Percentiles rank a stretch among this genome's conserved stretches.
Evolutionary conservation across 1,284 basidiomycete genomes (phyloP).

Genomic region (Waitea zeae): DNA sequence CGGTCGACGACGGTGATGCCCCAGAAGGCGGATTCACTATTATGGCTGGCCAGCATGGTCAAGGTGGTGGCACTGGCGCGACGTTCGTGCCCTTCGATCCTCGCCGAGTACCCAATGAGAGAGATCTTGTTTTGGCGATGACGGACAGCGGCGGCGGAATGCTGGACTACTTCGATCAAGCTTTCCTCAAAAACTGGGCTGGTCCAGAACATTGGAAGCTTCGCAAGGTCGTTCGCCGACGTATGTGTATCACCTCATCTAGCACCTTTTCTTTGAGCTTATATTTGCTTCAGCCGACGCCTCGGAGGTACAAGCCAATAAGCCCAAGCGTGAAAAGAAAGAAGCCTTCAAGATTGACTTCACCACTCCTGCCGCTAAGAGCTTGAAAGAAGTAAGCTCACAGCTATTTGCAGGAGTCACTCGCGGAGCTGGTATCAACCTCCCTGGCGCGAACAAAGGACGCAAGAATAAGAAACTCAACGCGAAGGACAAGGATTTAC

Average conservation of each 20-base stretch:
- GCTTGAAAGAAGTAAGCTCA: constrained; percentile 56
- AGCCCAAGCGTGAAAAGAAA: constrained; percentile 62
- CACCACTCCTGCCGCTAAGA: constrained; percentile 38
- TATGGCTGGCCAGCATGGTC: constrained; percentile 14
- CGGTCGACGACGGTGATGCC: constrained; percentile 25
- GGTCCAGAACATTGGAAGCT: constrained; percentile 99
- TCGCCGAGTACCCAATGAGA: constrained; percentile 45
- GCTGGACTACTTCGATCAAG: constrained; percentile 91
- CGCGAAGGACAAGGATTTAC: constrained; percentile 38
- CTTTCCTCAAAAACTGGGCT: constrained; percentile 90
- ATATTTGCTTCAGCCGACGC: constrained; percentile 23
- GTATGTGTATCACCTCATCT: constrained; percentile 24
- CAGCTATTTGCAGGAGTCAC: constrained; percentile 70
- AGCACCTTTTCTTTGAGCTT: constrained; percentile 4
- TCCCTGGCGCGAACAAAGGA: constrained; percentile 27
- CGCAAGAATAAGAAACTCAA: constrained; percentile 23
- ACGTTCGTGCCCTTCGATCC: constrained; percentile 68
- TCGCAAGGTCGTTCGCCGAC: constrained; percentile 53
- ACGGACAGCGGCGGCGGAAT: constrained; percentile 52
- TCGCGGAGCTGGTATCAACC: constrained; percentile 47
- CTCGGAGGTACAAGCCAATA: constrained; percentile 26
- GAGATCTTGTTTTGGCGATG: constrained; percentile 77
- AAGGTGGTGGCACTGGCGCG: constrained; percentile 19
- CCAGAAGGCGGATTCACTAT: too few relatives aligned
- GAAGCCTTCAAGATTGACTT: constrained; percentile 87